phyloP scores from a whole-genome alignment of 768 basidiomycete genomes.

The Tricholoma bakamatsutake region DNA sequence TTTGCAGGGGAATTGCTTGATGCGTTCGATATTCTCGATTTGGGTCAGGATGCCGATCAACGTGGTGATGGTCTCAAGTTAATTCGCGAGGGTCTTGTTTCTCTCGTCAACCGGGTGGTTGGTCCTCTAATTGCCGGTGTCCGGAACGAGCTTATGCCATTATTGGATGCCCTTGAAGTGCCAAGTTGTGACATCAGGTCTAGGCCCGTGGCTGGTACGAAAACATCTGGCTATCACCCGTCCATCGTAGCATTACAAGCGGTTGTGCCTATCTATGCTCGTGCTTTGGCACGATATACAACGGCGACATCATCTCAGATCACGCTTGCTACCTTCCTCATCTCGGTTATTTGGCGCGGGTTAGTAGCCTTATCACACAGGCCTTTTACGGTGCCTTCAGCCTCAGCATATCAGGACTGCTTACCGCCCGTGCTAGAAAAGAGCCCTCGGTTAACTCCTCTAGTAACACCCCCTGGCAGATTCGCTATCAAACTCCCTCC shows the following conservation, averaged over 20 bases:
- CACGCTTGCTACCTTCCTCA: constrained; percentile 62
- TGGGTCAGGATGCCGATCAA: constrained; percentile 55
- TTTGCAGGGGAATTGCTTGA: constrained; percentile 73
- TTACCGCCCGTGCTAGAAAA: constrained; percentile 32
- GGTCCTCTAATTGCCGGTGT: constrained; percentile 59
- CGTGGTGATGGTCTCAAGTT: constrained; percentile 65
- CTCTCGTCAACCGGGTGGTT: constrained; percentile 59
- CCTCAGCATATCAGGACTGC: constrained; percentile 34
- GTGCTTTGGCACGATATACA: constrained; percentile 52
- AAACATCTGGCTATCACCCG: constrained; percentile 41
- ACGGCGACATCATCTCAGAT: constrained; percentile 49
- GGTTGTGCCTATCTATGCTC: constrained; percentile 57
- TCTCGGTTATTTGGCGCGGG: constrained; percentile 69
- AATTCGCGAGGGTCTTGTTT: constrained; percentile 66
- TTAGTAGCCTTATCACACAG: constrained; percentile 68
- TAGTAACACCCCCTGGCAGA: constrained; percentile 46
- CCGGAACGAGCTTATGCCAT: constrained; percentile 52
- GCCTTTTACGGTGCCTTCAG: constrained; percentile 31
- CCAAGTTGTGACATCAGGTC: constrained; percentile 24
- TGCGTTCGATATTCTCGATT: constrained; percentile 57
- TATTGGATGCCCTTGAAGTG: constrained; percentile 58
- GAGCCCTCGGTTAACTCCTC: constrained; percentile 40
- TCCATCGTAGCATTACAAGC: constrained; percentile 55
- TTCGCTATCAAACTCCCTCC: constrained; percentile 65
- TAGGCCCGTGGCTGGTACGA: constrained; percentile 27